Evolutionary conservation across 2,329 filamentous ascomycete genomes (phyloP).

Genomic region (Graphilbum ipis-grandicollis): DNA sequence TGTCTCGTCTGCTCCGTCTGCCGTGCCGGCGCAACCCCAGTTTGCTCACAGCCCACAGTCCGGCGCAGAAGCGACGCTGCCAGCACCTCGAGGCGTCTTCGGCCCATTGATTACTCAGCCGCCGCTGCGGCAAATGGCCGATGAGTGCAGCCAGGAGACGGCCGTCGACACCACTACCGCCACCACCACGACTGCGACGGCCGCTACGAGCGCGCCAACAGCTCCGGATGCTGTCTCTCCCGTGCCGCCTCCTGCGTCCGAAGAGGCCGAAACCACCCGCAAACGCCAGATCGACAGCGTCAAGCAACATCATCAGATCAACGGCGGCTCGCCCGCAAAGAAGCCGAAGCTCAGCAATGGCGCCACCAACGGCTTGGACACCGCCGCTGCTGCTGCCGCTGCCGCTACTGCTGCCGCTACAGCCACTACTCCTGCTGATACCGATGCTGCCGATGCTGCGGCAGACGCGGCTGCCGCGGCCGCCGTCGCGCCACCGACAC

Average conservation of each 20-base stretch:
- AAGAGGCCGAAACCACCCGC: conserved; percentile 26
- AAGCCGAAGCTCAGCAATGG: conserved; percentile 29
- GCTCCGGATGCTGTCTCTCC: background rate
- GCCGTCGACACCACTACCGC: background rate
- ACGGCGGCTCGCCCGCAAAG: conserved; percentile 42
- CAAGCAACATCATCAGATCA: conserved; percentile 26
- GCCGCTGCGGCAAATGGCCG: conserved; percentile 19
- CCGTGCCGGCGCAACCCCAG: conserved; percentile 25
- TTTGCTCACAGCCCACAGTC: conserved; percentile 25
- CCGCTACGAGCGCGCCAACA: conserved; percentile 4
- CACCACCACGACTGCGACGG: background rate
- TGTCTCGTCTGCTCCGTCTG: conserved; percentile 14
- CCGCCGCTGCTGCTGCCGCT: background rate
- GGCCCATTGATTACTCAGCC: conserved; percentile 33
- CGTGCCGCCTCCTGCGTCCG: conserved; percentile 11
- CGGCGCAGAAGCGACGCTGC: conserved; percentile 23
- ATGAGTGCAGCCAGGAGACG: conserved; percentile 1
- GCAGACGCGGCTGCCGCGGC: too few relatives aligned
- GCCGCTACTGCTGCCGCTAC: background rate
- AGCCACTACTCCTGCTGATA: background rate
- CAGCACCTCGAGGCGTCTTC: conserved; percentile 35
- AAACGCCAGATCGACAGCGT: conserved; percentile 29
- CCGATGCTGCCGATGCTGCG: background rate
- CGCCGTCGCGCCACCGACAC: conserved; percentile 16
- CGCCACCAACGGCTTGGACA: background rate